Evolutionary conservation across 495 filamentous ascomycete species (phyloP).

Genomic region (Sordaria brevicollis): DNA sequence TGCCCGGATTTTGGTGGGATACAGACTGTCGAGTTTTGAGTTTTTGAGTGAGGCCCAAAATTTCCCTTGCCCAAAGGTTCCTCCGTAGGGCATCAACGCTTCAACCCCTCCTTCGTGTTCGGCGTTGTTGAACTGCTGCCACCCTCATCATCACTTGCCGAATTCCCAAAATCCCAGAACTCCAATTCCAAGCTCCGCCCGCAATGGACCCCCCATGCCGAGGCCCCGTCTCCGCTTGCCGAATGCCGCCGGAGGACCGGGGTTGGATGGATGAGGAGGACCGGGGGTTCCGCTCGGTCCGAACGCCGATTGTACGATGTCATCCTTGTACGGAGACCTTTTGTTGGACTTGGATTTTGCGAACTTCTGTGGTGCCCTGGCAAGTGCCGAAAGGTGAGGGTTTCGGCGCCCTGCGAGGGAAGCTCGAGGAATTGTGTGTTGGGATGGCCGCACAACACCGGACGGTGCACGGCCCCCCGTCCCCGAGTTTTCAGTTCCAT

Average conservation of each 20-base stretch:
- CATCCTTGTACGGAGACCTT: neutral
- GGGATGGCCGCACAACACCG: neutral
- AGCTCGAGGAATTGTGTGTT: neutral
- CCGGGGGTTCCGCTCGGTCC: neutral
- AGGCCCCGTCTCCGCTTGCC: neutral
- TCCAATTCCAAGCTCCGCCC: neutral
- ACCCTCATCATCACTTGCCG: neutral
- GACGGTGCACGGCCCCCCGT: neutral
- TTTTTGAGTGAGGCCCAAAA: too few species aligned
- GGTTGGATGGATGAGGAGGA: neutral
- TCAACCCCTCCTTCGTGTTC: too few species aligned
- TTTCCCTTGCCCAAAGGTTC: too few species aligned
- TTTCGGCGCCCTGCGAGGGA: neutral
- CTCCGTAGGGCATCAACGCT: too few species aligned
- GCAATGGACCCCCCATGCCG: neutral
- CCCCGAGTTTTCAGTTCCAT: neutral
- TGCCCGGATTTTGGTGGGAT: too few species aligned
- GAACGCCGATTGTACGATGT: neutral
- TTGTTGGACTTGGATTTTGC: neutral
- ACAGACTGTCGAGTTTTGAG: too few species aligned
- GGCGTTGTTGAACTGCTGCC: too few species aligned
- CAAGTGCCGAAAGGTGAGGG: neutral
- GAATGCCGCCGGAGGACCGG: neutral
- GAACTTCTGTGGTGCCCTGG: neutral
- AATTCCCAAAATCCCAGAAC: too few species aligned